Conservation (phyloP, 768 basidiomycete species). For the Leccinum rimulosum region DNA sequence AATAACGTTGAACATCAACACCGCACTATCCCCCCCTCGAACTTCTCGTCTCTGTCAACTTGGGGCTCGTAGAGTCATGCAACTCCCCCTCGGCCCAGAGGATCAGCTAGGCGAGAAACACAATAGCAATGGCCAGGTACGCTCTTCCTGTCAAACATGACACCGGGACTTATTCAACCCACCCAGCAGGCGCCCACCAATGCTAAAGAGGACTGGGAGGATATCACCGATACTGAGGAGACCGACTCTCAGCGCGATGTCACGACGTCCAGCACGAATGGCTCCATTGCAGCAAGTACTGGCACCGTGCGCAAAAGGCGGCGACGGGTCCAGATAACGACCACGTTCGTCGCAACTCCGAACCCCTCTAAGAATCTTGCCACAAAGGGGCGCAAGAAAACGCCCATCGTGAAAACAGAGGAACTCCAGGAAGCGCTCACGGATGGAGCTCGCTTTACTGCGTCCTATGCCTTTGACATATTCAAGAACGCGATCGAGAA, state of each 20-base stretch:
- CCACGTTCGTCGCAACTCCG: constrained; percentile 19
- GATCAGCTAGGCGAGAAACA: background rate
- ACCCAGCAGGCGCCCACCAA: background rate
- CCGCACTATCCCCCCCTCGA: too few species aligned
- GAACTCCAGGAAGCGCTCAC: constrained; percentile 22
- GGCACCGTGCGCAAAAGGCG: constrained; percentile 30
- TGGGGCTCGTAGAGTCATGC: constrained; percentile 10
- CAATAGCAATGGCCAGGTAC: constrained; percentile 9
- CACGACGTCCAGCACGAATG: constrained; percentile 1
- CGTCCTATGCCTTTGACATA: constrained; percentile 48
- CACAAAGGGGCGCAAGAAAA: constrained; percentile 28
- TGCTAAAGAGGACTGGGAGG: constrained; percentile 34
- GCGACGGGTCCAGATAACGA: constrained; percentile 18
- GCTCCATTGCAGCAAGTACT: constrained; percentile 4
- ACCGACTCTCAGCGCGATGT: constrained; percentile 8
- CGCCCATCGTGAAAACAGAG: constrained; percentile 26
- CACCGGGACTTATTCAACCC: background rate
- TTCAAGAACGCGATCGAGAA: constrained; percentile 44
- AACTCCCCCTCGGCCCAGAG: background rate
- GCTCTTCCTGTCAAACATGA: background rate
- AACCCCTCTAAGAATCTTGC: constrained; percentile 19
- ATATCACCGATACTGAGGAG: constrained; percentile 14
- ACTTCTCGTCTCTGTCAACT: too few species aligned
- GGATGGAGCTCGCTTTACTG: constrained; percentile 26
- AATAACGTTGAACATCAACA: too few species aligned